phyloP scores from a whole-genome alignment of 1,139 yeast genomes.

The Protomyces pachydermus region DNA sequence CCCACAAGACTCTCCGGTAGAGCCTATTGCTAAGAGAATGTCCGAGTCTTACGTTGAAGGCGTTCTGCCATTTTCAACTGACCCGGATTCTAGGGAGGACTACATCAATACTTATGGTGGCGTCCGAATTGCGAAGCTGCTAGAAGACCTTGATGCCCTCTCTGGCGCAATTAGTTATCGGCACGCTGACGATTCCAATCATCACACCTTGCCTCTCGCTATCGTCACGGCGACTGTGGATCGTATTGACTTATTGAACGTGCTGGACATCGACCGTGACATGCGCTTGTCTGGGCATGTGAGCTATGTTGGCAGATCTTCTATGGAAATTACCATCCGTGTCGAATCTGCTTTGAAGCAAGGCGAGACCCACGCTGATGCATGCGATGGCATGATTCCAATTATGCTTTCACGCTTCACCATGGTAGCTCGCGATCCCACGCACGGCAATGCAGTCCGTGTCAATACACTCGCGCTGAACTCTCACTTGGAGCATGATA shows the following conservation, averaged over 20 bases:
- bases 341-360: conserved; percentile 39
- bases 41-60: conserved; percentile 24
- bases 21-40: conserved; percentile 18
- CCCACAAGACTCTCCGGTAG: neutral
- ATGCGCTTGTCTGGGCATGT: conserved; percentile 81
- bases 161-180: conserved; percentile 84
- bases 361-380: conserved; percentile 33
- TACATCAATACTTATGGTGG: conserved; percentile 25
- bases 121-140: conserved; percentile 62
- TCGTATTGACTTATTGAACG: conserved; percentile 78
- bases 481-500: conserved; percentile 16
- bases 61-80: conserved; percentile 16
- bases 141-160: conserved; percentile 84
- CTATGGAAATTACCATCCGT: conserved; percentile 84
- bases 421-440: conserved; percentile 89
- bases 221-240: conserved; percentile 49
- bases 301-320: conserved; percentile 89
- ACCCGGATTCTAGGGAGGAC: conserved; percentile 18
- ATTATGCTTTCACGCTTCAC: conserved; percentile 87
- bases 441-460: conserved; percentile 55
- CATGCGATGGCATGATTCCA: conserved; percentile 41
- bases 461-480: conserved; percentile 23
- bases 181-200: conserved; percentile 84
- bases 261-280: conserved; percentile 70
- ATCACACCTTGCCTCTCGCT: conserved; percentile 43